These are phyloP conservation scores for Suillus americanus DNA, from an alignment of 768 basidiomycete genomes.

Conservation along the genomic window DNA sequence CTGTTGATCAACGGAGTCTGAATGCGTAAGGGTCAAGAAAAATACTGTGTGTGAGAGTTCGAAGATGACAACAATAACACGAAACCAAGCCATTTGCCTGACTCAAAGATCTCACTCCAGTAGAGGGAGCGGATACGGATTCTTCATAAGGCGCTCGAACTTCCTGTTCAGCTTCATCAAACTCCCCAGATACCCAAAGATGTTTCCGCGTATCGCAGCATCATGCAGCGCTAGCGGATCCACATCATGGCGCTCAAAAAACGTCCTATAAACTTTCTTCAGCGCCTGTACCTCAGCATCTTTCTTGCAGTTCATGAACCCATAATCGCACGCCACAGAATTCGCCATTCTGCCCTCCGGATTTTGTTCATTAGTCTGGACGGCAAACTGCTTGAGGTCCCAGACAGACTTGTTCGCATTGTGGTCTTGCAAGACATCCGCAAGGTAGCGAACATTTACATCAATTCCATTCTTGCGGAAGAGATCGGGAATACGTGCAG, in stretches of 20 bases:
- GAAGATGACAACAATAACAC: neutral
- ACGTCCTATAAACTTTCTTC: slow-evolving; percentile 31
- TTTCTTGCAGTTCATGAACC: slow-evolving; percentile 15
- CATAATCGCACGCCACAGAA: slow-evolving; percentile 12
- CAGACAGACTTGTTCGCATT: slow-evolving; percentile 12
- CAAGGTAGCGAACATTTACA: neutral
- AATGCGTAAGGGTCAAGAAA: too few species aligned
- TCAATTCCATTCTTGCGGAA: slow-evolving; percentile 7
- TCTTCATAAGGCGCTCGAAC: slow-evolving; percentile 31
- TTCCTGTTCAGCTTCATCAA: slow-evolving; percentile 25
- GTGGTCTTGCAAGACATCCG: slow-evolving; percentile 2
- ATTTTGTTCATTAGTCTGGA: neutral
- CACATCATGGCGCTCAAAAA: slow-evolving; percentile 25
- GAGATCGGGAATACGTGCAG: slow-evolving; percentile 7
- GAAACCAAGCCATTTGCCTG: neutral
- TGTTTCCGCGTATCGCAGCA: slow-evolving; percentile 32
- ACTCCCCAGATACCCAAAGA: slow-evolving; percentile 27
- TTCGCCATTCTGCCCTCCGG: neutral
- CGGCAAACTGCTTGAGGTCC: slow-evolving; percentile 9
- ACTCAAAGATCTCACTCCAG: neutral
- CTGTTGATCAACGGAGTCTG: neutral
- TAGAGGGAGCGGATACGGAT: slow-evolving; percentile 22
- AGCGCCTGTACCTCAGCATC: slow-evolving; percentile 18
- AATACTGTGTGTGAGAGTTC: neutral
- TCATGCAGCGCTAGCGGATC: slow-evolving; percentile 37